These are phyloP conservation scores for Xerocomus nothofagi DNA, from an alignment of 1,284 basidiomycete genomes.

Conservation along the genomic window DNA sequence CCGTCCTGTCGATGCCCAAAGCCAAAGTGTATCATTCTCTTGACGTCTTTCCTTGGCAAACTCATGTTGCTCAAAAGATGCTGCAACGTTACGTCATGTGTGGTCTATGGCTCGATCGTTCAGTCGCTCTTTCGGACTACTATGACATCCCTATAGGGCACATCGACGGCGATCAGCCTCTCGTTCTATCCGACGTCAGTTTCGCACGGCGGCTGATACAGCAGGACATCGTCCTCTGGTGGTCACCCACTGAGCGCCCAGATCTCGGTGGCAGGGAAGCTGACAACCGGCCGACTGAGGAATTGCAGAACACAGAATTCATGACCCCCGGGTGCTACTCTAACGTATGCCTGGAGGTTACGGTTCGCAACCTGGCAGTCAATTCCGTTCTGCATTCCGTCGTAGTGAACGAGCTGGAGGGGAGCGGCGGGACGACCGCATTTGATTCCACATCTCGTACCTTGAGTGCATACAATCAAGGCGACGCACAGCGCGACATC, in stretches of 20 bases:
- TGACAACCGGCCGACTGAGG: slow-evolving; percentile 77
- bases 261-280: slow-evolving; percentile 94
- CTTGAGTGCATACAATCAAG: slow-evolving; percentile 86
- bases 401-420: slow-evolving; percentile 95
- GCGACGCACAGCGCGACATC: slow-evolving; percentile 74
- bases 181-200: slow-evolving; percentile 87
- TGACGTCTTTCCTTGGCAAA: slow-evolving; percentile 79
- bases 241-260: slow-evolving; percentile 88
- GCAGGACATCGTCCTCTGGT: slow-evolving; percentile 95
- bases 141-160: slow-evolving; percentile 94
- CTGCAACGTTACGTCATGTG: slow-evolving; percentile 79
- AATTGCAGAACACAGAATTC: slow-evolving; percentile 86
- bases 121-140: slow-evolving; percentile 83
- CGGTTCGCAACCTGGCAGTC: slow-evolving; percentile 90
- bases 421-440: slow-evolving; percentile 86
- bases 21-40: slow-evolving; percentile 72
- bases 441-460: slow-evolving; percentile 94
- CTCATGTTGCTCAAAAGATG: slow-evolving; percentile 75
- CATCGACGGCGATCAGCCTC: slow-evolving; percentile 85
- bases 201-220: slow-evolving; percentile 85
- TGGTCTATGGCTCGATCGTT: slow-evolving; percentile 80
- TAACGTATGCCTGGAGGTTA: slow-evolving; percentile 91
- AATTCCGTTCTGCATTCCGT: slow-evolving; percentile 94
- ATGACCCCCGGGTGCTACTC: slow-evolving; percentile 85
- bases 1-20: slow-evolving; percentile 84